Evolutionary conservation across 805 yeast genomes (phyloP).

Genomic region (Nakazawaea molendinolei): DNA sequence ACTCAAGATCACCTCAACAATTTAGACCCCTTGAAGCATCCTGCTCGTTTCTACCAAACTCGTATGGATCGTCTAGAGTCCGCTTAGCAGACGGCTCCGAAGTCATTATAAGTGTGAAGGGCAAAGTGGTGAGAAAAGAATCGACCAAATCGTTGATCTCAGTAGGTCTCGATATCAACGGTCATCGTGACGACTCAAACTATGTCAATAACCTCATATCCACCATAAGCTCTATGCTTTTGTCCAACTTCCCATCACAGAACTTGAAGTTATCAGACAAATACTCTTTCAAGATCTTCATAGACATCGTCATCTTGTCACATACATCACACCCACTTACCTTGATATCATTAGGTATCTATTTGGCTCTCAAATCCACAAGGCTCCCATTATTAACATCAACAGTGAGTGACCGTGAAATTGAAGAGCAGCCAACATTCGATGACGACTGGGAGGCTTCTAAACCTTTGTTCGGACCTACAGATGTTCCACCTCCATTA

Average conservation of each 20-base stretch:
- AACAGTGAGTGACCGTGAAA: conserved; percentile 55
- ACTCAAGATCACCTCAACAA: conserved; percentile 68
- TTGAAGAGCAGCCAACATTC: conserved; percentile 86
- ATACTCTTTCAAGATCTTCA: conserved; percentile 68
- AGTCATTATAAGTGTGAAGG: conserved; percentile 85
- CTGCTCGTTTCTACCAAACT: conserved; percentile 72
- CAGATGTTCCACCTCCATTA: conserved; percentile 60
- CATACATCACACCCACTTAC: conserved; percentile 78
- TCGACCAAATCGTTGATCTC: conserved; percentile 35
- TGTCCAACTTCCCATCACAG: conserved; percentile 44
- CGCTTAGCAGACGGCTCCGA: conserved; percentile 87
- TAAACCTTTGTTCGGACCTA: conserved; percentile 32
- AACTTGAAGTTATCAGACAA: conserved; percentile 59
- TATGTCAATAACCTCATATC: conserved; percentile 59
- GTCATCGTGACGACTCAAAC: conserved; percentile 73
- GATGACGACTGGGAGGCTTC: conserved; percentile 80
- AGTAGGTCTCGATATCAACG: conserved; percentile 77
- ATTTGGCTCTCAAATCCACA: conserved; percentile 76
- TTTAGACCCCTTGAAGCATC: conserved; percentile 83
- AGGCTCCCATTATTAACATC: conserved; percentile 67
- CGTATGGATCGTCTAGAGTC: conserved; percentile 90
- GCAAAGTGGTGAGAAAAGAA: conserved; percentile 52
- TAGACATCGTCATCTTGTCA: conserved; percentile 77
- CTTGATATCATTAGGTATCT: conserved; percentile 70
- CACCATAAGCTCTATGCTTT: conserved; percentile 47